Percentiles rank a stretch among this genome's conserved stretches.
Evolutionary conservation across 352 stramenopile species (phyloP).

Genomic region (Globisporangium yorkense): DNA sequence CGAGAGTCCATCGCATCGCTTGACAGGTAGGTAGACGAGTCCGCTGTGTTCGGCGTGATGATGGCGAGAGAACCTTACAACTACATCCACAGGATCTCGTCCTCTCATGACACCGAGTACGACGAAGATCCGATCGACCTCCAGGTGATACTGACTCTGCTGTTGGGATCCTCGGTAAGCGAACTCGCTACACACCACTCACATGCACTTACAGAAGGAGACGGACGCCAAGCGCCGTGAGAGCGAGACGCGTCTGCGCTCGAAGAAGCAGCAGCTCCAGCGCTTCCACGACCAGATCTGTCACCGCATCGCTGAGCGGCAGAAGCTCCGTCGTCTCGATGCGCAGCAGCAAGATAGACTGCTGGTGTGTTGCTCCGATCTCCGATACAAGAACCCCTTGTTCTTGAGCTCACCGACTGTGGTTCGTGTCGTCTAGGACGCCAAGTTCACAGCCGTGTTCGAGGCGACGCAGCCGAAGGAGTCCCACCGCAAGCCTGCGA

Average conservation of each 20-base stretch:
- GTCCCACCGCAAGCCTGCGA: background rate
- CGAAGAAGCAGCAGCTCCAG: conserved; percentile 36
- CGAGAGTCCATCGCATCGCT: background rate
- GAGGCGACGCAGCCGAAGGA: conserved; percentile 12
- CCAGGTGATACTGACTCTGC: background rate
- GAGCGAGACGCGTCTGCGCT: conserved; percentile 23
- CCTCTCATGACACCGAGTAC: background rate
- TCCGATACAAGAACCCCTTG: background rate
- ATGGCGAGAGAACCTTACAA: background rate
- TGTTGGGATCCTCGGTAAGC: background rate
- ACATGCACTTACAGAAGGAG: conserved; percentile 16
- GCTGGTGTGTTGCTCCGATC: conserved; percentile 14
- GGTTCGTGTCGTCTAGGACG: conserved; percentile 15
- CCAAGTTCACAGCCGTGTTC: conserved; percentile 33
- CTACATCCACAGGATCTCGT: background rate
- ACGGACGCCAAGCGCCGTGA: conserved; percentile 29
- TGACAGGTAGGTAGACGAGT: background rate
- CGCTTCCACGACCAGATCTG: conserved; percentile 63
- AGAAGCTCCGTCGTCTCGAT: conserved; percentile 30
- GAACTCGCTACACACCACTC: background rate
- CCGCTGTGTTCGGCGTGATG: background rate
- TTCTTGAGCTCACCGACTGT: background rate
- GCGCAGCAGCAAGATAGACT: conserved; percentile 17
- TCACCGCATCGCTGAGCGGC: conserved; percentile 38
- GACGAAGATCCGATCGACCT: background rate